Percentiles rank a stretch among this genome's conserved stretches.
Evolutionary conservation across 2,329 filamentous ascomycete species (phyloP).

Genomic region (Epichloe bromicola): DNA sequence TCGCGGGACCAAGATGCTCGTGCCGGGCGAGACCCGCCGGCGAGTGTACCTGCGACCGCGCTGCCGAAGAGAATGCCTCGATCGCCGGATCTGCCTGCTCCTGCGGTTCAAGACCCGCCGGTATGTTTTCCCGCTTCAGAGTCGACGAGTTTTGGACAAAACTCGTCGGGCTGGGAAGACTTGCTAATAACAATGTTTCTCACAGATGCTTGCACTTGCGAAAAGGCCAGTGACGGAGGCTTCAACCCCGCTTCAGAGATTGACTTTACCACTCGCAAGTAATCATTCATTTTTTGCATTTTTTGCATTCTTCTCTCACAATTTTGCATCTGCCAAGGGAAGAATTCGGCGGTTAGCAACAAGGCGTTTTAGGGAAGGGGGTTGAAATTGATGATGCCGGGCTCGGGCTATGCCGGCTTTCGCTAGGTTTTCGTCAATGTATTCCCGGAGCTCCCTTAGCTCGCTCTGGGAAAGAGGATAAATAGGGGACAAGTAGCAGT

Average conservation of each 20-base stretch:
- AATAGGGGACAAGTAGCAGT: too few species aligned
- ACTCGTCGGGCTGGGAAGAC: background rate
- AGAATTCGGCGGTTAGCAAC: background rate
- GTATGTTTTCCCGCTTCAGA: constrained; percentile 32
- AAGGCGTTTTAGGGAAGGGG: background rate
- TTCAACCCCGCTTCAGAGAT: constrained; percentile 57
- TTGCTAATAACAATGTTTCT: constrained; percentile 7
- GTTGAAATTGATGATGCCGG: background rate
- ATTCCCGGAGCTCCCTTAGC: too few species aligned
- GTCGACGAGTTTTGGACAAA: background rate
- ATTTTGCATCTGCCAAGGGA: background rate
- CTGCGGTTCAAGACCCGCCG: constrained; percentile 62
- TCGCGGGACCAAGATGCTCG: constrained; percentile 64
- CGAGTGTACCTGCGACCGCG: constrained; percentile 68
- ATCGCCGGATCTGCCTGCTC: constrained; percentile 50
- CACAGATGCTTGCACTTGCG: constrained; percentile 65
- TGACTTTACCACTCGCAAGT: constrained; percentile 69
- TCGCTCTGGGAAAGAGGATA: too few species aligned
- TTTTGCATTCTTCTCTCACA: background rate
- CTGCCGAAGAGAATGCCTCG: constrained; percentile 54
- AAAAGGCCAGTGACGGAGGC: constrained; percentile 52
- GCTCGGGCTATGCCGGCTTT: background rate
- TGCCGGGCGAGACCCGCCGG: constrained; percentile 72
- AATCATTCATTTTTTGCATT: constrained; percentile 5
- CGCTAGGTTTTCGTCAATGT: too few species aligned